Conservation (phyloP, 805 yeast genomes). For the Myxozyma neotropica region DNA sequence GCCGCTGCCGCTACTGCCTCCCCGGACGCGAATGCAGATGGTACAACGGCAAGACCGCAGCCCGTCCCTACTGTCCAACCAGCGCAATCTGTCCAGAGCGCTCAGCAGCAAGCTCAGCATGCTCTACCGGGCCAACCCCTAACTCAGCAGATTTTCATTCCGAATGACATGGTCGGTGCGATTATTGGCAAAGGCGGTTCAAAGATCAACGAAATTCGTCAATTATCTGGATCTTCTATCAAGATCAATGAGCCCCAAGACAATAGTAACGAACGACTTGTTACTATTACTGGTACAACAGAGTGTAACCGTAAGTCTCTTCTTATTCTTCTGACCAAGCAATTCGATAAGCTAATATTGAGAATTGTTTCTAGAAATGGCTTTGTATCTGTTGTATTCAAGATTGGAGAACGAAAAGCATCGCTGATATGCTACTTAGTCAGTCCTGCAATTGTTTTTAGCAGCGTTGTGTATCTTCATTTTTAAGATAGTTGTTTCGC, state of each 20-base stretch:
- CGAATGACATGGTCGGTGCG: conserved; percentile 77
- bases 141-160: conserved; percentile 72
- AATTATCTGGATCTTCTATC: conserved; percentile 73
- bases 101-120: conserved; percentile 29
- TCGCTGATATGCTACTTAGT: conserved; percentile 12
- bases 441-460: too few relatives aligned
- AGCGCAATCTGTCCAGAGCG: conserved; percentile 23
- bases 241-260: conserved; percentile 53
- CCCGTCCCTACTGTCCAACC: conserved; percentile 15
- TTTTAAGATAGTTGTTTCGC: too few relatives aligned
- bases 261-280: conserved; percentile 37
- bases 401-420: conserved; percentile 39
- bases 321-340: neutral
- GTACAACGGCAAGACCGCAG: neutral
- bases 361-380: conserved; percentile 32
- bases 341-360: neutral
- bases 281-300: conserved; percentile 33
- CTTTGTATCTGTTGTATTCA: conserved; percentile 39
- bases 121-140: conserved; percentile 37
- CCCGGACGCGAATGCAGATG: neutral
- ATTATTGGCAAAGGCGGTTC: conserved; percentile 87
- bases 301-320: conserved; percentile 29
- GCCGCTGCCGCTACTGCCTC: conserved; percentile 1
- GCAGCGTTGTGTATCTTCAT: too few relatives aligned
- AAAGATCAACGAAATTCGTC: conserved; percentile 74